phyloP scores from a whole-genome alignment of 129 eudicot species.

The Rutidosis leptorrhynchoides region DNA sequence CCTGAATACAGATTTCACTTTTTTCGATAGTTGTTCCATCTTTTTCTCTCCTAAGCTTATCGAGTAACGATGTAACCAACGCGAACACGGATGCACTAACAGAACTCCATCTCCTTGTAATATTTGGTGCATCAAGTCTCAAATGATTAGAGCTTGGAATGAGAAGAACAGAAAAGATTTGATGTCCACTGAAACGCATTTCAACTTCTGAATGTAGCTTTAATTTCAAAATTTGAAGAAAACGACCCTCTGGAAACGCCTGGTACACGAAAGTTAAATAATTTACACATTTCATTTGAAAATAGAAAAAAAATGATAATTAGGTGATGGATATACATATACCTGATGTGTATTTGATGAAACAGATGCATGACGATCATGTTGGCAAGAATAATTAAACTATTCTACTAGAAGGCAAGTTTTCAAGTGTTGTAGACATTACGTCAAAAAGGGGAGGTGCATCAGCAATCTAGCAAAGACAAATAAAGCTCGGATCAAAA shows the following conservation, averaged over 20 bases:
- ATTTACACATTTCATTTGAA: not conserved
- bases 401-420: conserved; percentile 52
- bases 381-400: conserved; percentile 89
- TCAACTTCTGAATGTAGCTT: conserved; percentile 82
- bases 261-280: conserved; percentile 14
- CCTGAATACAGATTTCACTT: conserved; percentile 36
- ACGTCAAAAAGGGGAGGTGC: conserved; percentile 68
- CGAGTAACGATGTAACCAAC: conserved; percentile 68
- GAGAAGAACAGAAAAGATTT: conserved; percentile 74
- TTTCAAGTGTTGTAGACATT: conserved; percentile 85
- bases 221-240: conserved; percentile 73
- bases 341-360: conserved; percentile 75
- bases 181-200: conserved; percentile 86
- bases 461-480: conserved; percentile 59
- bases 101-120: conserved; percentile 65
- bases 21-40: conserved; percentile 44
- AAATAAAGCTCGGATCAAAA: conserved; percentile 3
- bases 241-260: conserved; percentile 93
- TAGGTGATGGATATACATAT: conserved; percentile 28
- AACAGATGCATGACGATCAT: conserved; percentile 62
- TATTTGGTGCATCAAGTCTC: conserved; percentile 50
- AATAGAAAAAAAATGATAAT: not conserved
- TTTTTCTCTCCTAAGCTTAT: conserved; percentile 76
- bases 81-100: conserved; percentile 61
- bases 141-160: conserved; percentile 67